Base-by-base conservation (phyloP, 2,329 filamentous ascomycete species). In the Bipolaris victoriae region DNA sequence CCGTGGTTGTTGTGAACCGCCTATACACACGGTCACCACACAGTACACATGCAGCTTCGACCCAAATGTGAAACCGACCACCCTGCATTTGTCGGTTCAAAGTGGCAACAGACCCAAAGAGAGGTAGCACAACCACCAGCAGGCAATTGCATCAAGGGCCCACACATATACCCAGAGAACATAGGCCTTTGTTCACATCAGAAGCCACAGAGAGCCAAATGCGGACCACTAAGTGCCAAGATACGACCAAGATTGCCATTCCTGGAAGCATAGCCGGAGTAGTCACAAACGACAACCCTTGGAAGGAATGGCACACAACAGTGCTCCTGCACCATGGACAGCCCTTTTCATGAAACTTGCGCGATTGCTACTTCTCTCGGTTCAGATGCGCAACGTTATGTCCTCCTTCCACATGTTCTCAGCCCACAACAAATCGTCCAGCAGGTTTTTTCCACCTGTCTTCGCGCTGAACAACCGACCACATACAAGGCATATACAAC, bases 371-470 rank as follows among this genome's bases (percentile, higher is more conserved):
- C 45, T 24, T 39, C 9, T 45, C 22, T 29, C 37, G 22, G 18
- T 29, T 7, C 26, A 20, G 24, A 7, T 11, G 18, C 16, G 40
- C 39, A 40, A 16, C 47, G 18, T 16, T 16, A 45, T 40, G 7
- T 18, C 11, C 46, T 45, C 39, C 50, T 36, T 33, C 33, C 18
- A 24, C 29, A 24, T 24, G 13, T 13, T n/a, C 2, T 15, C 33
- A 26, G 9, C 11, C 40, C 46, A 55, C 33, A 52, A 49, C 26
- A 54, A 61, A 54, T 55, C 58, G 51, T 55, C 57, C 15, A 45
- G 46, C 26, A 39, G 44, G 54, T 36, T 49, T 40, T 16, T 45
- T 35, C 15, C 11, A 43, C 52, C 37, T 54, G 44, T 40, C 50
- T 24, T 35, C 35, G 15, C 45, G 3, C 40, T 52, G 22, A 48